Evolutionary conservation across 2,329 filamentous ascomycete genomes (phyloP), one percentile per base, ranked within the genome.

Genomic region (Cadophora sp.): DNA sequence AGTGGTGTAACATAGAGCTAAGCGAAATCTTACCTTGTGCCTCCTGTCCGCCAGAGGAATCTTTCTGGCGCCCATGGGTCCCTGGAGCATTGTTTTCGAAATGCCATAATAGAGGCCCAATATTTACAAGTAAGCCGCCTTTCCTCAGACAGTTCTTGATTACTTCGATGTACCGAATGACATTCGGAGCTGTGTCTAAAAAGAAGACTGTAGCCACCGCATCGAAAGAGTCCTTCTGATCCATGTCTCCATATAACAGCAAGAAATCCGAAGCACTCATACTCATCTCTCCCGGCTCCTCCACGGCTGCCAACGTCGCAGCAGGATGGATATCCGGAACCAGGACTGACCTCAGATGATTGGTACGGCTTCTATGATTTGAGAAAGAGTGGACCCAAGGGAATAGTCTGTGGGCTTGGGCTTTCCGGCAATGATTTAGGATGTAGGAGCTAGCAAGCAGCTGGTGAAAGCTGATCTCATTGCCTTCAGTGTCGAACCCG

Each of bases 381-480:
- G 93, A 97, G 79, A 97, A 97, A 56, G 88, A 89, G 71, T 96
- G 87, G 3, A 93, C 88, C 87, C 95, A 99, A 0, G 96, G 96
- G 76, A 91, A 92, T 62, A 99, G 84, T 9, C 84, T 88, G 79
- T 94, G 93, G 69, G 91, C 84, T 19, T 85, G 84, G 0, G 86
- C 86, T 1, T 79, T 77, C 0, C 82, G 74, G 4, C 90, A 92
- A 74, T 84, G 85, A 78, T 95, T 94, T 59, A 94, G 86, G 19
- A 94, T 86, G 77, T 92, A 90, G 0, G 87, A 88, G 6, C 92
- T 97, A 1, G 93, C 93, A 67, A 98, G 84, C n/a, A 99, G 87
- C 78, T 97, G 93, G 79, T 99, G 96, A 77, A 97, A 98, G 2
- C 94, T 97, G 70, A 98, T 97, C 80, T 99, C 92, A 77, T 97